These are phyloP conservation scores for Corrigiola litoralis DNA, from an alignment of 179 eudicot genomes.

Conservation along the genomic window DNA sequence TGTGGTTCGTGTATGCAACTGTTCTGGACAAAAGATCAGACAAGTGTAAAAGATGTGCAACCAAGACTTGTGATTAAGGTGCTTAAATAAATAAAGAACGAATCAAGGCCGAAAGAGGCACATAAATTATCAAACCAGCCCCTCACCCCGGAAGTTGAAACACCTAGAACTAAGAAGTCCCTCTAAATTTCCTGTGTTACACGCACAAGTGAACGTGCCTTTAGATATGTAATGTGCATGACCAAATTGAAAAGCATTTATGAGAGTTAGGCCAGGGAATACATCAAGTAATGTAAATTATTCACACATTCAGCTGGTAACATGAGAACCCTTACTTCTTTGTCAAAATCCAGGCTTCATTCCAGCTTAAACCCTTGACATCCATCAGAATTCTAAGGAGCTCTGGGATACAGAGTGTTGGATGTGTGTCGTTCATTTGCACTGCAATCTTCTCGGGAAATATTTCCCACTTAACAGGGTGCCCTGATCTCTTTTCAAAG, in stretches of 20 bases:
- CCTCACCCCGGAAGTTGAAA: background rate
- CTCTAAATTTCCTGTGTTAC: background rate
- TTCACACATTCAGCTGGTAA: background rate
- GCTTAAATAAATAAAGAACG: background rate
- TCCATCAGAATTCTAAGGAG: constrained; percentile 83
- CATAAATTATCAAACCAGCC: background rate
- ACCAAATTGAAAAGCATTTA: background rate
- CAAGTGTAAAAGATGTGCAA: constrained; percentile 1
- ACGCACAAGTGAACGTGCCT: too few species aligned
- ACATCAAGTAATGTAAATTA: background rate
- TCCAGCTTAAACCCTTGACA: constrained; percentile 77
- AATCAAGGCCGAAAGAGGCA: background rate
- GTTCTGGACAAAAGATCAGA: constrained; percentile 42
- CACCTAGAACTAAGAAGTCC: background rate
- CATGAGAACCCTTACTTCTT: constrained; percentile 41
- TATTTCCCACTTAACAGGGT: constrained; percentile 58
- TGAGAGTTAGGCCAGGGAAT: background rate
- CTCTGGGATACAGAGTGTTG: constrained; percentile 95
- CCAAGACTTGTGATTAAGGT: background rate
- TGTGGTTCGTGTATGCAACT: constrained; percentile 82
- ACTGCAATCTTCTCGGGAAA: constrained; percentile 91
- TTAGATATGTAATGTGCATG: background rate
- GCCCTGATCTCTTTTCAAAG: constrained; percentile 82
- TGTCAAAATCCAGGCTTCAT: constrained; percentile 79
- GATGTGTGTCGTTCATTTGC: constrained; percentile 98